Conservation (phyloP, 2,329 filamentous ascomycete species). For the Mycosphaerella sp. region DNA sequence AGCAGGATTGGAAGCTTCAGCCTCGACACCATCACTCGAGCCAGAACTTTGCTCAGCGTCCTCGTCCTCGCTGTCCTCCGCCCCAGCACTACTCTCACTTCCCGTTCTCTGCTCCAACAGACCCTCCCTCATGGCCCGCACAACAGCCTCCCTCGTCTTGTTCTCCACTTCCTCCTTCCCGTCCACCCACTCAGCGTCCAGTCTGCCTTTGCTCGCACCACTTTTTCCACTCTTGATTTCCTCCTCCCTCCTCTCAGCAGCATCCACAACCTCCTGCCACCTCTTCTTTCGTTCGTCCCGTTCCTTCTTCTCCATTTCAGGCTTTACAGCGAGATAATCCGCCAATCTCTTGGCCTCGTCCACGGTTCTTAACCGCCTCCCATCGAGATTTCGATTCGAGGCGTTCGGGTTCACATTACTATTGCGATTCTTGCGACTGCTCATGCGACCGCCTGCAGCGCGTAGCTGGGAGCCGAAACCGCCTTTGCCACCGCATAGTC, state of each 20-base stretch:
- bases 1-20: slow-evolving; percentile 37
- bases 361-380: slow-evolving; percentile 80
- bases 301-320: slow-evolving; percentile 93
- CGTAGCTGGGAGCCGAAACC: slow-evolving; percentile 96
- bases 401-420: slow-evolving; percentile 66
- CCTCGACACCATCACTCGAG: slow-evolving; percentile 26
- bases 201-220: slow-evolving; percentile 49
- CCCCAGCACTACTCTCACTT: slow-evolving; percentile 35
- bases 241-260: slow-evolving; percentile 74
- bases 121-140: slow-evolving; percentile 62
- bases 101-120: slow-evolving; percentile 43
- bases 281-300: slow-evolving; percentile 77
- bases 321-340: slow-evolving; percentile 90
- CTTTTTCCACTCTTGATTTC: slow-evolving; percentile 70
- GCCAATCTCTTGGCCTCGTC: slow-evolving; percentile 93
- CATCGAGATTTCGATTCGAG: slow-evolving; percentile 89
- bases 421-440: slow-evolving; percentile 80
- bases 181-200: slow-evolving; percentile 93
- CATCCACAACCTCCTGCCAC: slow-evolving; percentile 83
- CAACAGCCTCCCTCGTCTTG: slow-evolving; percentile 70
- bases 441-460: slow-evolving; percentile 96
- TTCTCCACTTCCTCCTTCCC: slow-evolving; percentile 86
- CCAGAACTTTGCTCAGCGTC: slow-evolving; percentile 29
- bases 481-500: slow-evolving; percentile 87
- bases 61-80: slow-evolving; percentile 34